These are phyloP conservation scores for Plasmodium knowlesi DNA, from an alignment of 169 alveolate genomes.

Conservation along the genomic window DNA sequence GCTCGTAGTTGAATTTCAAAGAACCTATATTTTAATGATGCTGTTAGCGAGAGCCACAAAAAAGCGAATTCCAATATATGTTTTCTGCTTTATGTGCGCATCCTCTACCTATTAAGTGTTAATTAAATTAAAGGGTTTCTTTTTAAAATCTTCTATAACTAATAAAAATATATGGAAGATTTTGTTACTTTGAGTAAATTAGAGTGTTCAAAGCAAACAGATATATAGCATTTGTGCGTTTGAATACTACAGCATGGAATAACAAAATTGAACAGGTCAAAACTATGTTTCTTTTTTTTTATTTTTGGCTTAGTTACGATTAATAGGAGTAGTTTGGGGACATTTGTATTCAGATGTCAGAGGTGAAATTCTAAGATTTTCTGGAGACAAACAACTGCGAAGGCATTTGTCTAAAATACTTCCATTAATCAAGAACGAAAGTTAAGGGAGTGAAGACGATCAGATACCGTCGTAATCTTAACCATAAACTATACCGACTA, in stretches of 20 bases:
- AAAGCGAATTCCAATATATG: no score
- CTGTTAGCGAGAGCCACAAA: background rate
- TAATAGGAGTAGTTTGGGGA: conserved; percentile 93
- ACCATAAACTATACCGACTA: conserved; percentile 94
- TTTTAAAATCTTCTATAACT: background rate
- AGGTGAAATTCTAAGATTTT: conserved; percentile 94
- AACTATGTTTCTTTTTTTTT: conserved; percentile 31
- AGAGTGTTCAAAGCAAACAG: conserved; percentile 94
- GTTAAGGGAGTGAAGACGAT: conserved; percentile 94
- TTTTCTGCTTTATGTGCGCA: conserved; percentile 39
- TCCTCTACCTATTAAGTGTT: conserved; percentile 48
- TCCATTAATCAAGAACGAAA: conserved; percentile 94
- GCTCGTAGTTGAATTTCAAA: conserved; percentile 89
- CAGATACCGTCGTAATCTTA: conserved; percentile 94
- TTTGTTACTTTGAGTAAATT: conserved; percentile 87
- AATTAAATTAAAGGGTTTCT: conserved; percentile 14
- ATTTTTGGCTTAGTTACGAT: conserved; percentile 87
- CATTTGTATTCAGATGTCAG: conserved; percentile 93
- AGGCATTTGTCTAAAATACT: conserved; percentile 93
- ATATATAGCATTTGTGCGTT: conserved; percentile 63
- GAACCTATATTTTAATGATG: background rate
- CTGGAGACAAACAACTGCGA: conserved; percentile 93
- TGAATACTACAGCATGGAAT: conserved; percentile 85
- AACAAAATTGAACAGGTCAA: conserved; percentile 82
- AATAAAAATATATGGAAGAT: conserved; percentile 19